Percentiles rank a stretch among this genome's conserved stretches.
phyloP scores from a whole-genome alignment of 495 filamentous ascomycete genomes.

The Penicillium subrubescens region DNA sequence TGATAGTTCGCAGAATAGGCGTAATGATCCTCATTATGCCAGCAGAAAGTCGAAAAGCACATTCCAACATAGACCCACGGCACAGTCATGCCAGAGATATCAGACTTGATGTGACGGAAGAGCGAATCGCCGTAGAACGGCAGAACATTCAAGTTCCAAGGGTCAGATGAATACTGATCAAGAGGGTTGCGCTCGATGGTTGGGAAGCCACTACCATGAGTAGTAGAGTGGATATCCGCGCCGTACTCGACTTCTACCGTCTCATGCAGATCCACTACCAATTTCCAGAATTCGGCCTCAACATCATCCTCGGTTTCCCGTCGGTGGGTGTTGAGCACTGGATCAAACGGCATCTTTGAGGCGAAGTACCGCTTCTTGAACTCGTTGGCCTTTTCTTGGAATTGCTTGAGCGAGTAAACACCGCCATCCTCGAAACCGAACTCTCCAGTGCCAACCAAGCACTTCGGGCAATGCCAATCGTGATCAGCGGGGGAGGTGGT shows the following conservation, averaged over 20 bases:
- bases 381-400: conserved; percentile 91
- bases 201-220: conserved; percentile 95
- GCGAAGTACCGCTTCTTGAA: conserved; percentile 96
- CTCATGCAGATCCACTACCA: conserved; percentile 90
- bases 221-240: conserved; percentile 97
- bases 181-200: conserved; percentile 90
- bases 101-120: conserved; percentile 95
- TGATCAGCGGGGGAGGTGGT: conserved; percentile 76
- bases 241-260: conserved; percentile 98
- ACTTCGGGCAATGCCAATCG: conserved; percentile 97
- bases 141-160: conserved; percentile 96
- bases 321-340: conserved; percentile 73
- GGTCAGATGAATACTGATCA: conserved; percentile 81
- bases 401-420: conserved; percentile 92
- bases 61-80: conserved; percentile 99
- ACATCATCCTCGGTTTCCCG: conserved; percentile 94
- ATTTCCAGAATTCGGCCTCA: conserved; percentile 94
- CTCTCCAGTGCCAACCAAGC: conserved; percentile 92
- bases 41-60: conserved; percentile 99
- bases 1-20: conserved; percentile 99
- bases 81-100: conserved; percentile 99
- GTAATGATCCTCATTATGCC: conserved; percentile 99
- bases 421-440: conserved; percentile 98
- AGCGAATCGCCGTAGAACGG: conserved; percentile 89
- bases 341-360: conserved; percentile 86